Evolutionary conservation across 2,329 filamentous ascomycete species (phyloP).

Genomic region (Capronia epimyces): DNA sequence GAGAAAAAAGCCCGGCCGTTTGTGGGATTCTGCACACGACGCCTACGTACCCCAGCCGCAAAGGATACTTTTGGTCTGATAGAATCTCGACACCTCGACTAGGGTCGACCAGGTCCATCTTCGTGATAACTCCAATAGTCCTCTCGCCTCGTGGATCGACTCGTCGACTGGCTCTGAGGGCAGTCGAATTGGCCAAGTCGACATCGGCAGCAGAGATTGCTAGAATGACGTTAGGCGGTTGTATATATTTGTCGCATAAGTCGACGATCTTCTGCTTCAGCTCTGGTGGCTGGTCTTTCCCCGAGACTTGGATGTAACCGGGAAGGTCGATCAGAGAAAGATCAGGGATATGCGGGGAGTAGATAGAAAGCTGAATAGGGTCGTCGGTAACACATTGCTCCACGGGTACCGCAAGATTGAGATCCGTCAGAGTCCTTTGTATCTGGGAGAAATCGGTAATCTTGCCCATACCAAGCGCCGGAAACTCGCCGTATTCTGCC

Average conservation of each 20-base stretch:
- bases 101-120: constrained; percentile 95
- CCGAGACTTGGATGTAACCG: constrained; percentile 93
- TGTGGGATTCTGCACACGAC: constrained; percentile 80
- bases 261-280: constrained; percentile 94
- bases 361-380: constrained; percentile 90
- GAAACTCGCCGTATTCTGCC: constrained; percentile 93
- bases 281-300: constrained; percentile 81
- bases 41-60: constrained; percentile 92
- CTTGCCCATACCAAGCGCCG: constrained; percentile 79
- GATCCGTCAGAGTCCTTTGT: constrained; percentile 86
- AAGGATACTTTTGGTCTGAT: constrained; percentile 83
- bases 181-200: constrained; percentile 92
- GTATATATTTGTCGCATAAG: constrained; percentile 97
- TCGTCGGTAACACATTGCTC: constrained; percentile 92
- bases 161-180: constrained; percentile 77
- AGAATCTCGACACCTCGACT: constrained; percentile 71
- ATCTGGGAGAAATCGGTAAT: constrained; percentile 89
- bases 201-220: constrained; percentile 97
- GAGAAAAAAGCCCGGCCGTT: constrained; percentile 68
- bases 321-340: constrained; percentile 93
- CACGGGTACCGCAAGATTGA: constrained; percentile 88
- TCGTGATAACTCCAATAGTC: constrained; percentile 97
- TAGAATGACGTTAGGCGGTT: constrained; percentile 89
- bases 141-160: constrained; percentile 92
- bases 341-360: constrained; percentile 91